These are phyloP conservation scores for Meira miltonrushii DNA, from an alignment of 1,284 basidiomycete genomes.

Conservation along the genomic window DNA sequence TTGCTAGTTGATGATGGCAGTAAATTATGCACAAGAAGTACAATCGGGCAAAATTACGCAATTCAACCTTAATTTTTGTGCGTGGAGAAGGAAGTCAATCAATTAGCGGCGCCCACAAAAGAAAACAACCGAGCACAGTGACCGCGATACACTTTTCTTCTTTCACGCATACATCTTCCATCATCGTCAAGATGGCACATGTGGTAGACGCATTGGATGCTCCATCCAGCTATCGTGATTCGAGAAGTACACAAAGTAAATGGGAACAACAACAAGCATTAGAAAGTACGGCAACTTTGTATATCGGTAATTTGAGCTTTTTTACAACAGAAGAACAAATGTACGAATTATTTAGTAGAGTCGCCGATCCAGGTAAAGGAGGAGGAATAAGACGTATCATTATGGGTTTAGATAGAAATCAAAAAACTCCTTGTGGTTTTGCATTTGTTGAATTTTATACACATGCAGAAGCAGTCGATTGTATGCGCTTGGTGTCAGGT, in stretches of 20 bases:
- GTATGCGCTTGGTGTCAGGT: slow-evolving; percentile 87
- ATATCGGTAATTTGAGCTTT: slow-evolving; percentile 63
- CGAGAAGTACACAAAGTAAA: slow-evolving; percentile 43
- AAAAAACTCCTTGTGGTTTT: slow-evolving; percentile 97
- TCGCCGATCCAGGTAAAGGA: slow-evolving; percentile 78
- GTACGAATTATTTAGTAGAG: slow-evolving; percentile 93
- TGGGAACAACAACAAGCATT: slow-evolving; percentile 56
- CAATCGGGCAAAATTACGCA: too few species aligned
- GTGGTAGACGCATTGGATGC: slow-evolving; percentile 18
- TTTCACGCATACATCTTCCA: background rate
- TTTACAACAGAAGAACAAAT: slow-evolving; percentile 98
- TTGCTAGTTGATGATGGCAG: too few species aligned
- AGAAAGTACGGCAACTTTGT: slow-evolving; percentile 57
- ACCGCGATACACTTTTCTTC: background rate
- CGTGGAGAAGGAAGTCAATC: background rate
- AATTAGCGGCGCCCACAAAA: background rate
- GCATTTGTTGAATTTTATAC: slow-evolving; percentile 99
- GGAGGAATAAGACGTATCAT: slow-evolving; percentile 97
- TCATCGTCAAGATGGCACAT: slow-evolving; percentile 13
- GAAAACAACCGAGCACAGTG: background rate
- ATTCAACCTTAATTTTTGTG: background rate
- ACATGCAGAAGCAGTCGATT: slow-evolving; percentile 85
- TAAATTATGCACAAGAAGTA: too few species aligned
- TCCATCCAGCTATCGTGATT: slow-evolving; percentile 49
- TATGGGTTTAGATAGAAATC: slow-evolving; percentile 96